Evolutionary conservation across 2,329 filamentous ascomycete species (phyloP), one percentile per base, ranked within the genome.

Genomic region (Sordariomycetes sp.): DNA sequence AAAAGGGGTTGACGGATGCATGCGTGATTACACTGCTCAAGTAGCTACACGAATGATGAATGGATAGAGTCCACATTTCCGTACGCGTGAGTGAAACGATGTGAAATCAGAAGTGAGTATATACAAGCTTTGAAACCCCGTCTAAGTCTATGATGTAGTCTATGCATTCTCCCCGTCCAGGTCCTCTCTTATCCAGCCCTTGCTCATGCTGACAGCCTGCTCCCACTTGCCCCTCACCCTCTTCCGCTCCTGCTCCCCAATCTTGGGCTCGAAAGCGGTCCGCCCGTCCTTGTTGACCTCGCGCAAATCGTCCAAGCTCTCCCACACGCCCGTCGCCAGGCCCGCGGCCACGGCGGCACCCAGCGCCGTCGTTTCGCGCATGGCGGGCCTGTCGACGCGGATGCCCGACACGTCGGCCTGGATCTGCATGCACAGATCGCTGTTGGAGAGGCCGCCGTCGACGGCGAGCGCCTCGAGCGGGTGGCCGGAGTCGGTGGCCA

Each of bases 301-400:
- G 51, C 78, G 76, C 30, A 88, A 60, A 47, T 87, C 82, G 32
- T 77, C 72, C 41, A 86, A 82, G 41, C 74, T 71, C 49, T 81
- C 75, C 82, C 83, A 90, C 9, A 87, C 68, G 32, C 70, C 77
- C 6, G 81, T 73, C 5, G 82, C 84, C 43, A 88, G 75, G n/a
- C 81, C 85, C 16, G 85, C 84, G 6, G 85, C 84, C 40, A 90
- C 87, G 28, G 84, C 85, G 19, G 85, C 83, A 21, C 84, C 85
- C 4, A 90, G 68, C 1, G 84, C 81, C 4, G 85, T 92, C 3
- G 84, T 88, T 59, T 92, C 85, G 42, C 82, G 76, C 85, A 92
- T 90, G 34, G 72, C 70, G 4, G 85, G 84, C 23, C 85, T 75
- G 54, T 83, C 75, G 41, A 90, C 79, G 26, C 82, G 80, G 43